Evolutionary conservation across 805 yeast species (phyloP), one percentile per base, ranked within the genome.

Genomic region (Saccharomycopsis fibuligera): DNA sequence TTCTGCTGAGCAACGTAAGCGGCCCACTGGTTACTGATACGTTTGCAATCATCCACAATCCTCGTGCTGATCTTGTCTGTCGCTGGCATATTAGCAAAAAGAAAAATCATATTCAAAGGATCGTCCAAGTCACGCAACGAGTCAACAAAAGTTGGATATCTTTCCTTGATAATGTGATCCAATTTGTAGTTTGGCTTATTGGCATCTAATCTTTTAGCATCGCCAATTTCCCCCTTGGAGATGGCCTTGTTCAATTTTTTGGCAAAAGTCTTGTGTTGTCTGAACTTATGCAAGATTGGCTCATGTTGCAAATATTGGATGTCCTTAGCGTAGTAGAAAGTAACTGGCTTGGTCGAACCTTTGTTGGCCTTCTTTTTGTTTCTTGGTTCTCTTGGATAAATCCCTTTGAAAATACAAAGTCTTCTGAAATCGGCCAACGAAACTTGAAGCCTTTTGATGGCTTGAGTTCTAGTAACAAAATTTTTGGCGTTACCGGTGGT

Each of bases 341-440:
- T 93, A 22, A 85, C 84, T 41, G 96, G 96, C 23, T 95, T 95
- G 5, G 97, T 87, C n/a, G 96, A 86, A 21, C 99, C 98, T 68
- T 88, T 93, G 68, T 89, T 91, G 52, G 97, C 96, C 74, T 88
- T 90, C 79, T 85, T 88, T 72, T 90, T 93, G 68, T 87, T 88
- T 59, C 90, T 75, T 41, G 98, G 98, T 63, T 89, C 97, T 65
- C 99, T 79, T 47, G 99, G 99, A 64, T 88, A 93, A 56, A 93
- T 90, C 45, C 99, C 99, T 67, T 93, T 93, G 76, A 93, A 88
- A 64, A 93, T 93, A 75, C 99, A 93, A 62, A 93, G 75, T 62
- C 99, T 81, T 70, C 96, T 81, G 78, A 93, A 93, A 69, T 93
- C 99, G 10, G 97, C 97, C 44, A 93, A 74, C 2, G 97, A 85